These are phyloP conservation scores for Rutstroemia sp. DNA, from an alignment of 2,329 filamentous ascomycete species.

Conservation along the genomic window DNA sequence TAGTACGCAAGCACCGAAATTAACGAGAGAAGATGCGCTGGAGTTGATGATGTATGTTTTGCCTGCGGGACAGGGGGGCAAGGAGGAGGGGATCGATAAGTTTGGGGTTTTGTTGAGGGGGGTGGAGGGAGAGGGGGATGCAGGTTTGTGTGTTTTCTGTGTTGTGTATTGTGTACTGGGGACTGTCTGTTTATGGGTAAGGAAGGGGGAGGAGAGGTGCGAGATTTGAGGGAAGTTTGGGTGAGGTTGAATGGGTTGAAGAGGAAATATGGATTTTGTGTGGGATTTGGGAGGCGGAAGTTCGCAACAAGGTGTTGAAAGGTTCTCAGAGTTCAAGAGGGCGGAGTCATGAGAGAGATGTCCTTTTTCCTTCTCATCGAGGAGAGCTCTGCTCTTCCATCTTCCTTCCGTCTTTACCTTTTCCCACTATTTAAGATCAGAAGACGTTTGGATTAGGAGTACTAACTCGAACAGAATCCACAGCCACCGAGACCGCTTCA, in stretches of 20 bases:
- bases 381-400: no score
- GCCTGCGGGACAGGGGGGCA: background rate
- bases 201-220: background rate
- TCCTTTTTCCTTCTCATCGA: no score
- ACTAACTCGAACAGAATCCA: background rate
- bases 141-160: background rate
- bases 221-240: background rate
- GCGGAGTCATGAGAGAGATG: no score
- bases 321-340: no score
- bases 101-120: constrained; percentile 3
- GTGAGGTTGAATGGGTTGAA: no score
- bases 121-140: background rate
- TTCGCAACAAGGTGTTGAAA: no score
- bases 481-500: background rate
- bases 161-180: background rate
- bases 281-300: no score
- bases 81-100: background rate
- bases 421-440: background rate
- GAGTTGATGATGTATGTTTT: background rate
- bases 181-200: background rate
- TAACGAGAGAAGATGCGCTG: background rate
- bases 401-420: no score
- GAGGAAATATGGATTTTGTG: no score
- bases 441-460: background rate
- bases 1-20: background rate